phyloP scores from a whole-genome alignment of 495 filamentous ascomycete genomes.

The Penicillium soppii region DNA sequence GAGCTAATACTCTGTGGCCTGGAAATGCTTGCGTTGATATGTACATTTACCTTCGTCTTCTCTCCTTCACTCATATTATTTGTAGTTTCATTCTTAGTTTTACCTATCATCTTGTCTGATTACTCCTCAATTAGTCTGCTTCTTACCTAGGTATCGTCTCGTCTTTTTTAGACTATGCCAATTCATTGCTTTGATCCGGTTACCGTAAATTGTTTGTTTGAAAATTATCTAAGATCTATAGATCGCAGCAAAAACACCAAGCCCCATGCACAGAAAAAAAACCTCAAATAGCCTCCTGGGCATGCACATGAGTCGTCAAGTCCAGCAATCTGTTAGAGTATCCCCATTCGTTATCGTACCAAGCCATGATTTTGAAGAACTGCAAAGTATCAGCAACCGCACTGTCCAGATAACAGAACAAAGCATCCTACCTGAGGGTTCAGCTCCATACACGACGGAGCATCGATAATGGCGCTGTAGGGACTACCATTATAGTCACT shows the following conservation, averaged over 20 bases:
- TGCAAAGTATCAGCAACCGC: too few species aligned
- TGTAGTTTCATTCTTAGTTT: too few species aligned
- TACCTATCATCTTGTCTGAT: too few species aligned
- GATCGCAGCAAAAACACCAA: not conserved
- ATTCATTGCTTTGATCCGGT: too few species aligned
- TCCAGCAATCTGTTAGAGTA: slow-evolving; percentile 37
- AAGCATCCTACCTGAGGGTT: slow-evolving; percentile 25
- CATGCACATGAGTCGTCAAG: slow-evolving; percentile 27
- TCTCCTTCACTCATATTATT: too few species aligned
- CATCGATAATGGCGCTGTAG: slow-evolving; percentile 34
- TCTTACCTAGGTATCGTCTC: too few species aligned
- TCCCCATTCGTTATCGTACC: slow-evolving; percentile 41
- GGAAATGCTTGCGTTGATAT: too few species aligned
- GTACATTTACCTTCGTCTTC: too few species aligned
- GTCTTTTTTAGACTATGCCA: too few species aligned
- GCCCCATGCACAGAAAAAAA: not conserved
- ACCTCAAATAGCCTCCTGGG: slow-evolving; percentile 15
- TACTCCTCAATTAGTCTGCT: too few species aligned
- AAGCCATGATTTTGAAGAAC: slow-evolving; percentile 42
- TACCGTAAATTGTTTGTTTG: not conserved
- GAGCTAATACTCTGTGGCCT: too few species aligned
- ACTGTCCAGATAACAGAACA: too few species aligned
- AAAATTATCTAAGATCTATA: not conserved
- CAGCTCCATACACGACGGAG: slow-evolving; percentile 29
- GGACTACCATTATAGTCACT: slow-evolving; percentile 32